These are phyloP conservation scores for Myriangium duriaei DNA, from an alignment of 2,329 filamentous ascomycete genomes.

Conservation along the genomic window DNA sequence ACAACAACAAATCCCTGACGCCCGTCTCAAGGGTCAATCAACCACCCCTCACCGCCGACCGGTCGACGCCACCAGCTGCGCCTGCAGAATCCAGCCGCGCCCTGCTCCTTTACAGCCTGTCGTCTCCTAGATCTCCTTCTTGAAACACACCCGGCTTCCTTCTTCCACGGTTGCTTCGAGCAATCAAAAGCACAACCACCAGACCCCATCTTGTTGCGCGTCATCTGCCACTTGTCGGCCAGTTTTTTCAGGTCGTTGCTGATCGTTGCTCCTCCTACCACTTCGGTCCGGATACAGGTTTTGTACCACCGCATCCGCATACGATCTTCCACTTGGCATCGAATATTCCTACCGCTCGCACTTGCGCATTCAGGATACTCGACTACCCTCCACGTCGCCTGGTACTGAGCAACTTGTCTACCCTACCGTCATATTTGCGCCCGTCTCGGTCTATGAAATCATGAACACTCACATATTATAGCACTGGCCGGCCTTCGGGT, in stretches of 20 bases:
- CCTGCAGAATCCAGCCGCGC: neutral
- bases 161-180: neutral
- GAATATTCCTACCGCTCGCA: too few relatives aligned
- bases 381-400: too few relatives aligned
- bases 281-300: too few relatives aligned
- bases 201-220: too few relatives aligned
- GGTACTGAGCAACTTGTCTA: neutral
- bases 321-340: neutral
- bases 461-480: conserved; percentile 7
- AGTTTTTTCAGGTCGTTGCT: too few relatives aligned
- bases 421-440: neutral
- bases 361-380: too few relatives aligned
- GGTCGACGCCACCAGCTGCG: neutral
- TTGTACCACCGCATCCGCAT: too few relatives aligned
- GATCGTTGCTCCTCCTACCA: too few relatives aligned
- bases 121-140: neutral
- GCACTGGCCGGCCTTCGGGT: conserved; percentile 8
- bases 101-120: neutral
- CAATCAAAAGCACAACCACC: too few relatives aligned
- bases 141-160: neutral
- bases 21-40: neutral
- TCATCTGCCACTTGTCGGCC: too few relatives aligned
- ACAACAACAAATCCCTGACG: neutral
- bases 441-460: too few relatives aligned
- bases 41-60: neutral